Evolutionary conservation across 2,329 filamentous ascomycete genomes (phyloP).

Genomic region (Cytospora mali): DNA sequence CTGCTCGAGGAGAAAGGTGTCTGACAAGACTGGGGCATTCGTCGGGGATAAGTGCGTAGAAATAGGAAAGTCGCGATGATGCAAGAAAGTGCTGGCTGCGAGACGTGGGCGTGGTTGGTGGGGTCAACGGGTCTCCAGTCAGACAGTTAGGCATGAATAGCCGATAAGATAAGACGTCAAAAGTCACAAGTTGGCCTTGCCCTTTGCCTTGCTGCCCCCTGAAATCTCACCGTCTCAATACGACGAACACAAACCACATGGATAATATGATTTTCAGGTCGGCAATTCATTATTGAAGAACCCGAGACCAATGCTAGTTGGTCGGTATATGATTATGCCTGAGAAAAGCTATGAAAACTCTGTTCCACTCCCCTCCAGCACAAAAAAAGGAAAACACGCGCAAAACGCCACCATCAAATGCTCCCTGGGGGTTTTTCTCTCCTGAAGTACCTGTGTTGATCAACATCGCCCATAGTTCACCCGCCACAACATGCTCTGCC

Average conservation of each 20-base stretch:
- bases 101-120: background rate
- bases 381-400: constrained; percentile 8
- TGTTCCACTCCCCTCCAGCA: constrained; percentile 2
- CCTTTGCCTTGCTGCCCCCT: background rate
- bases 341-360: constrained; percentile 11
- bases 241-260: background rate
- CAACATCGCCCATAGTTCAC: constrained; percentile 10
- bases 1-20: background rate
- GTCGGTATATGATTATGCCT: constrained; percentile 22
- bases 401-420: constrained; percentile 22
- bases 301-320: background rate
- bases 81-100: constrained; percentile 1
- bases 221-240: background rate
- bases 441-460: constrained; percentile 3
- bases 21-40: background rate
- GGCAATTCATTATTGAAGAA: background rate
- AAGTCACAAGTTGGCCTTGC: too few relatives aligned
- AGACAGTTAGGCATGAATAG: background rate
- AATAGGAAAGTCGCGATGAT: background rate
- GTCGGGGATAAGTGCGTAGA: background rate
- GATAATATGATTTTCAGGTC: background rate
- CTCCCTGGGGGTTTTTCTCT: constrained; percentile 19
- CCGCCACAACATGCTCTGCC: constrained; percentile 1
- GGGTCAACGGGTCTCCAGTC: background rate
- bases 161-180: background rate